Percentiles rank a stretch among this genome's conserved stretches.
phyloP scores from a whole-genome alignment of 257 asterid genomes.

The Nicotiana paniculata region DNA sequence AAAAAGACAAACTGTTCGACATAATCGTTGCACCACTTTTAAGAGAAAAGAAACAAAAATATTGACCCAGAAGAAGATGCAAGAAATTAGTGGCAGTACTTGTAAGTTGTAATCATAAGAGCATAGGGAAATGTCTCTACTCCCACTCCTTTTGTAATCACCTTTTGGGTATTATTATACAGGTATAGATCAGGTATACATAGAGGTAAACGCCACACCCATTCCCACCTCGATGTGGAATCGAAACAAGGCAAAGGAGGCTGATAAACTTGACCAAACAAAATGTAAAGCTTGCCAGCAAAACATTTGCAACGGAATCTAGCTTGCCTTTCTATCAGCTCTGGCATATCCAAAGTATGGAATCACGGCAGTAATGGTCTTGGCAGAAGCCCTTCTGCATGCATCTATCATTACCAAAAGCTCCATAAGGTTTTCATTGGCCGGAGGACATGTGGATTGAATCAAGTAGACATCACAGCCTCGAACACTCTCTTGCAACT shows the following conservation, averaged over 20 bases:
- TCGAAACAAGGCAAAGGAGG: background rate
- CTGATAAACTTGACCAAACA: background rate
- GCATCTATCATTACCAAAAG: slow-evolving; percentile 90
- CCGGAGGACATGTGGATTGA: slow-evolving; percentile 87
- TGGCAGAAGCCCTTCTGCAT: slow-evolving; percentile 93
- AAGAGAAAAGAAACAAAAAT: background rate
- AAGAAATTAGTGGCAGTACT: background rate
- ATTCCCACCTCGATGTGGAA: background rate
- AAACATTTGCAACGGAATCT: slow-evolving; percentile 1
- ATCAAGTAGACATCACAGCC: slow-evolving; percentile 82
- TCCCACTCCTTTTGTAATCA: background rate
- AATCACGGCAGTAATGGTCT: slow-evolving; percentile 76
- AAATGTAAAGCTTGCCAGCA: background rate
- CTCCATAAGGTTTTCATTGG: slow-evolving; percentile 91
- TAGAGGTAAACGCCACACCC: background rate
- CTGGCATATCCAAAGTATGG: slow-evolving; percentile 95
- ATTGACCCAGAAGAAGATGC: background rate
- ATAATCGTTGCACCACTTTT: background rate
- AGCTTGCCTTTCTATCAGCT: slow-evolving; percentile 78
- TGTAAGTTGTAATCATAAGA: background rate
- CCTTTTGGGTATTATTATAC: background rate
- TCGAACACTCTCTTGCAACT: slow-evolving; percentile 91
- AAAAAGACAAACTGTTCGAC: background rate
- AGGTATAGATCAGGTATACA: background rate
- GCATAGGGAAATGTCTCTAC: background rate